Conservation (phyloP, 1,284 basidiomycete genomes). For the Sanguinoderma infundibulare region DNA sequence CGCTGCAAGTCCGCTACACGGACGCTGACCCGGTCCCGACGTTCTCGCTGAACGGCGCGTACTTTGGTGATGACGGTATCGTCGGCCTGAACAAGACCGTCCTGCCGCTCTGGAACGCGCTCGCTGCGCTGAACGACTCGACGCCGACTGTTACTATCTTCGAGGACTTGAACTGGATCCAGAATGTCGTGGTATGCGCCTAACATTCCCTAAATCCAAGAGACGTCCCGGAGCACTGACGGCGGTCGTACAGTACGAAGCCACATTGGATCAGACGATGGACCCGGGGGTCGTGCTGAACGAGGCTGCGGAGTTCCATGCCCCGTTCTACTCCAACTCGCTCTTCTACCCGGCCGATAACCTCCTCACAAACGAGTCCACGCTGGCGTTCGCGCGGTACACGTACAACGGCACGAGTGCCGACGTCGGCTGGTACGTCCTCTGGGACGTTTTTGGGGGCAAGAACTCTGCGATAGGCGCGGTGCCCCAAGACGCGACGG, state of each 20-base stretch:
- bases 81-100: background rate
- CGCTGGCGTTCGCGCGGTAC: background rate
- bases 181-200: background rate
- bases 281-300: background rate
- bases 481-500: background rate
- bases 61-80: background rate
- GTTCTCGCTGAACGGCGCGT: background rate
- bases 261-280: background rate
- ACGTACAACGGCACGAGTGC: background rate
- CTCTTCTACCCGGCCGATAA: background rate
- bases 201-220: background rate
- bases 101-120: background rate
- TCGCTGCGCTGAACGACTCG: background rate
- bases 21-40: background rate
- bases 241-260: background rate
- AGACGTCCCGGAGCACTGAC: background rate
- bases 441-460: background rate
- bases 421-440: slow-evolving; percentile 1
- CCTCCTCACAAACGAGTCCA: background rate
- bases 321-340: slow-evolving; percentile 1
- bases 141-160: background rate
- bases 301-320: background rate
- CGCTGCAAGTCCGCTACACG: background rate
- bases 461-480: background rate
- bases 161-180: background rate